phyloP scores from a whole-genome alignment of 176 grass and related monocot genomes.

The Bothriochloa decipiens region DNA sequence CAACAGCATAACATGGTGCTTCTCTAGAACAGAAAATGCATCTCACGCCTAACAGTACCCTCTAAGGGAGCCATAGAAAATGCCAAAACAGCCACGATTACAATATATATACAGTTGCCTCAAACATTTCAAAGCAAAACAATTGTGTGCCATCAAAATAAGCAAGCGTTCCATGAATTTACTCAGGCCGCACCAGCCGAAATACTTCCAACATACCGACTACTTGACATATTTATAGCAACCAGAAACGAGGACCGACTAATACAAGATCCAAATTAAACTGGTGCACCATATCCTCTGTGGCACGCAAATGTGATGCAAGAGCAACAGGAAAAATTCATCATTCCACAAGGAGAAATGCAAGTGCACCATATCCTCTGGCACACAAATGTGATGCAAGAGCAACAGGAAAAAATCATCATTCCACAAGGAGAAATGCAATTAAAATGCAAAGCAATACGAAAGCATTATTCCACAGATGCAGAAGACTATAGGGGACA shows the following conservation, averaged over 20 bases:
- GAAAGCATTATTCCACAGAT: not conserved
- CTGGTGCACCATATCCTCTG: not conserved
- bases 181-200: not conserved
- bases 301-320: not conserved
- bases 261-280: not conserved
- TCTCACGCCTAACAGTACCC: no score
- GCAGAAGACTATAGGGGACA: no score
- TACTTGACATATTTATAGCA: not conserved
- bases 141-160: not conserved
- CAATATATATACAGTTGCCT: not conserved
- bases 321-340: not conserved
- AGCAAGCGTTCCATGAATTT: not conserved
- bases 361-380: not conserved
- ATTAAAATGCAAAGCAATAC: not conserved
- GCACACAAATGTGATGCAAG: not conserved
- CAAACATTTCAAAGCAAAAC: not conserved
- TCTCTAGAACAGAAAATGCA: not conserved
- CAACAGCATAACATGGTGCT: not conserved
- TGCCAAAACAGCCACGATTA: not conserved
- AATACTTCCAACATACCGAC: not conserved
- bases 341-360: not conserved
- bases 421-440: not conserved
- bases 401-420: not conserved
- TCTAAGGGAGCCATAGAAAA: no score
- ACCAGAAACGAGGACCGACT: not conserved